These are phyloP conservation scores for Aspergillus panamensis DNA, from an alignment of 495 filamentous ascomycete genomes.

Conservation along the genomic window DNA sequence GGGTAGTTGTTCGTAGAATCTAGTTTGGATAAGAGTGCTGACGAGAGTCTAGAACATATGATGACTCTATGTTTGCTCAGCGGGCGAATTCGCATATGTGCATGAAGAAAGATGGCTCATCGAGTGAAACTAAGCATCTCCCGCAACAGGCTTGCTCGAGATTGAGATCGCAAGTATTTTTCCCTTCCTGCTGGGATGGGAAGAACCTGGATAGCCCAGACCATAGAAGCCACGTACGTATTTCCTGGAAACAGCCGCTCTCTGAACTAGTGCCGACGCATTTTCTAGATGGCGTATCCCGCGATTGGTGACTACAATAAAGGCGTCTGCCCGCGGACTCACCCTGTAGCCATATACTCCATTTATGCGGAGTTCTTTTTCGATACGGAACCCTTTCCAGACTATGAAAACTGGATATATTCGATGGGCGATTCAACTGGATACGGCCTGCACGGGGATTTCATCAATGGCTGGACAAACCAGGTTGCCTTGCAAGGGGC, in stretches of 20 bases:
- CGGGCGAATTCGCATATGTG: slow-evolving; percentile 29
- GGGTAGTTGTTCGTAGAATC: background rate
- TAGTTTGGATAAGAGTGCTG: background rate
- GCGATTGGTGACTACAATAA: slow-evolving; percentile 27
- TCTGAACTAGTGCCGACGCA: background rate
- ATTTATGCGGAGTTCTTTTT: slow-evolving; percentile 70
- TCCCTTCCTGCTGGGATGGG: slow-evolving; percentile 58
- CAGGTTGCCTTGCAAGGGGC: slow-evolving; percentile 17
- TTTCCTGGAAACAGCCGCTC: background rate
- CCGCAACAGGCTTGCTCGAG: slow-evolving; percentile 16
- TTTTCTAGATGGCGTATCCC: slow-evolving; percentile 27
- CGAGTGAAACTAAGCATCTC: slow-evolving; percentile 23
- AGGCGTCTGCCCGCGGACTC: slow-evolving; percentile 33
- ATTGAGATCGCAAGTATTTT: slow-evolving; percentile 50
- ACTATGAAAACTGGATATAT: slow-evolving; percentile 27
- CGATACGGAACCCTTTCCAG: slow-evolving; percentile 52
- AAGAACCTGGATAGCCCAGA: slow-evolving; percentile 50
- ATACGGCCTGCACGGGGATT: slow-evolving; percentile 30
- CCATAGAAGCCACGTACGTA: slow-evolving; percentile 45
- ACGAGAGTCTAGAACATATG: slow-evolving; percentile 18
- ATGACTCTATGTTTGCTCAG: slow-evolving; percentile 21
- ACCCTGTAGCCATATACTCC: slow-evolving; percentile 58
- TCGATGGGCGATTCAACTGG: slow-evolving; percentile 29
- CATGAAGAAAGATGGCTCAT: slow-evolving; percentile 17
- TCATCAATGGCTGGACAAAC: slow-evolving; percentile 26